A percentile compares a stretch with the other conserved stretches of the same genome.
Evolutionary conservation across 345 rosid genomes (phyloP).

Genomic region (Populus simonii): DNA sequence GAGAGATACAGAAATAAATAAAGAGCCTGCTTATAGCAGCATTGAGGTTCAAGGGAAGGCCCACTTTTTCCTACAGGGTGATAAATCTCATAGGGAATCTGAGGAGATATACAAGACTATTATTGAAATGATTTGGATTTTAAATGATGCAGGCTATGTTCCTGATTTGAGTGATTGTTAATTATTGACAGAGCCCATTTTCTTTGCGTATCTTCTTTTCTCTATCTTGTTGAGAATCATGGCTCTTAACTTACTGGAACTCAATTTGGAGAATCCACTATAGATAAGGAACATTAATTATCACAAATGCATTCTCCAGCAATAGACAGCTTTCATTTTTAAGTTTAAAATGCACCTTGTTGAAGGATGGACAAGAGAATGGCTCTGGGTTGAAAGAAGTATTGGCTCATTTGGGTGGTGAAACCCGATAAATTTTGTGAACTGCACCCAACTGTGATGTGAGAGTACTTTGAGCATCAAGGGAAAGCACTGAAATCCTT

Average conservation of each 20-base stretch:
- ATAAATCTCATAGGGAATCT: constrained; percentile 43
- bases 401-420: too few relatives aligned
- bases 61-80: constrained; percentile 50
- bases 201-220: not conserved
- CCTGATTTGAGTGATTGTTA: constrained; percentile 31
- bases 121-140: constrained; percentile 37
- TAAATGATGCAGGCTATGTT: constrained; percentile 47
- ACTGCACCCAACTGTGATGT: too few relatives aligned
- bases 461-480: too few relatives aligned
- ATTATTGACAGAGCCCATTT: not conserved
- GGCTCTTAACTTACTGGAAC: not conserved
- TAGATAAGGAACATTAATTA: too few relatives aligned
- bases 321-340: too few relatives aligned
- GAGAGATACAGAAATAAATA: constrained; percentile 45
- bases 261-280: not conserved
- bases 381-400: too few relatives aligned
- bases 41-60: constrained; percentile 57
- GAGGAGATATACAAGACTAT: constrained; percentile 46
- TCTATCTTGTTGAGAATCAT: not conserved
- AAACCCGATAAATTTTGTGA: too few relatives aligned
- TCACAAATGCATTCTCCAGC: too few relatives aligned
- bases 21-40: constrained; percentile 67
- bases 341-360: too few relatives aligned
- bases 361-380: too few relatives aligned
- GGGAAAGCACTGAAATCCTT: too few relatives aligned